Evolutionary conservation across 1,139 yeast species (phyloP).

Genomic region (Zygosaccharomyces sapae): DNA sequence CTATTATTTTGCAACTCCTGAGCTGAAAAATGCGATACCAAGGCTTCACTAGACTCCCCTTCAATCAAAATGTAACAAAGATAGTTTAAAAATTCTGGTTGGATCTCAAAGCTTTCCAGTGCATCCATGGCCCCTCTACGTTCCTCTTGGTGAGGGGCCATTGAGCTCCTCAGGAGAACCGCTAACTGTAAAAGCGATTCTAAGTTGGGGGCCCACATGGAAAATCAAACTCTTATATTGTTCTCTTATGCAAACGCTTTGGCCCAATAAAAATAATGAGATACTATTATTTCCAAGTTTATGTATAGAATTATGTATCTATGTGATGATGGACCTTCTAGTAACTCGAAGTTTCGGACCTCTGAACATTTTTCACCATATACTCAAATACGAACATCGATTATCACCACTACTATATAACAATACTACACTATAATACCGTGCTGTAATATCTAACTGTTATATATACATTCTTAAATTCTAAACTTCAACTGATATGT

Average conservation of each 20-base stretch:
- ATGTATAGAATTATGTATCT: neutral
- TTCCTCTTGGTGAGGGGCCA: conserved; percentile 52
- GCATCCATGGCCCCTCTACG: conserved; percentile 62
- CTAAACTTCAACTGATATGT: conserved; percentile 2
- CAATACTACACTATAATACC: neutral
- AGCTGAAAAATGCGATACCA: conserved; percentile 27
- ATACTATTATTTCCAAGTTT: neutral
- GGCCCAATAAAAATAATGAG: neutral
- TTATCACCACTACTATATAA: neutral
- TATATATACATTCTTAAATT: neutral
- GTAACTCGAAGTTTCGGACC: conserved; percentile 1
- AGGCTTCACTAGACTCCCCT: conserved; percentile 44
- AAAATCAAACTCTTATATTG: neutral
- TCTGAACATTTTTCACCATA: neutral
- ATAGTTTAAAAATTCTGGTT: conserved; percentile 77
- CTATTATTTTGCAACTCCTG: conserved; percentile 48
- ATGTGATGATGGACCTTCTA: neutral
- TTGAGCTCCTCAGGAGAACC: conserved; percentile 59
- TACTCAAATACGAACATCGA: conserved; percentile 5
- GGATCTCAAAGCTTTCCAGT: conserved; percentile 58
- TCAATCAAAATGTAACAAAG: conserved; percentile 63
- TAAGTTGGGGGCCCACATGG: conserved; percentile 60
- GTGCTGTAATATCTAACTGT: neutral
- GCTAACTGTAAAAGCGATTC: conserved; percentile 59
- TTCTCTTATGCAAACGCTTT: neutral